Evolutionary conservation across 768 basidiomycete genomes (phyloP), one percentile per base, ranked within the genome.

Genomic region (Boletellus sp.): DNA sequence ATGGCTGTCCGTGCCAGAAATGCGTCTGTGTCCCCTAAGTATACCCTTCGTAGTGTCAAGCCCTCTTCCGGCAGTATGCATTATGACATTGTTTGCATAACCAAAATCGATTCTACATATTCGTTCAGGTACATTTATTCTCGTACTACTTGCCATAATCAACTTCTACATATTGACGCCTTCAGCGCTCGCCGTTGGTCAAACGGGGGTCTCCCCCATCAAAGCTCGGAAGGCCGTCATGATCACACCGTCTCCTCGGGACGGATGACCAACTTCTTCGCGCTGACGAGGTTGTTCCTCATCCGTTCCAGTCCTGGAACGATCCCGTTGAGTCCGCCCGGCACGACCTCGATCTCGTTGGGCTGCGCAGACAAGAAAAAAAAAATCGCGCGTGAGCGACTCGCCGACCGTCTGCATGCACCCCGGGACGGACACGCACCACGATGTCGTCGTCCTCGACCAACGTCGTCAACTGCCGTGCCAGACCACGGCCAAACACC

Each of bases 251-350:
- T 70, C 35, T 75, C 74, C 12, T 59, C 59, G 16, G 69, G 71
- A 37, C 48, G 67, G 1, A 63, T 48, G 19, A 57, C 24, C 19
- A 60, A n/a, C 50, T 60, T 60, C 40, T 60, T 63, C 0, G 65
- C 74, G 36, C 74, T 76, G 23, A 76, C 70, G 38, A 69, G 57
- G 28, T 71, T 65, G 12, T 61, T 57, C 59, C 56, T 59, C 51
- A 77, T 19, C 42, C 50, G 62, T 39, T 69, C 57, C 42, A 78
- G 39, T 4, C 70, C 73, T 5, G 48, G 54, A 1, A 32, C 44
- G 6, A 78, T 61, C 1, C 70, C 73, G 3, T 61, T 58, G 15
- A 77, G 50, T 5, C 77, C 74, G 15, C 65, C 63, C 0, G 72
- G 65, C 7, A 78, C 33, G 2, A 75, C 55, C 19, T 61, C 60